phyloP scores from a whole-genome alignment of 805 yeast genomes.

The Metschnikowia santaceciliae region DNA sequence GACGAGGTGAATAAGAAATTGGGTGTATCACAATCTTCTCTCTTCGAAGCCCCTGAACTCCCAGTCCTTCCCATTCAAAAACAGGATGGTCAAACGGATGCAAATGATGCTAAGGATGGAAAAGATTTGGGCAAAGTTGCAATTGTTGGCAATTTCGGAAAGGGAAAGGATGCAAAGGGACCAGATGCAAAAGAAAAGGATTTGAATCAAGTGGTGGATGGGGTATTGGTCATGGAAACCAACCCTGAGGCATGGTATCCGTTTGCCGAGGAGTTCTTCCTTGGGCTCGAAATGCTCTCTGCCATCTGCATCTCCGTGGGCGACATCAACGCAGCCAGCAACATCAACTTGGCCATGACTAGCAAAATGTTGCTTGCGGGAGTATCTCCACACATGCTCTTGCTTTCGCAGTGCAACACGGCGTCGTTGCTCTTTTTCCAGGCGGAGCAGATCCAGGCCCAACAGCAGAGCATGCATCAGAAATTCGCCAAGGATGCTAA shows the following conservation, averaged over 20 bases:
- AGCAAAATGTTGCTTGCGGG: conserved; percentile 74
- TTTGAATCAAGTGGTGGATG: background rate
- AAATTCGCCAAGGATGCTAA: conserved; percentile 24
- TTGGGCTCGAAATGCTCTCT: conserved; percentile 70
- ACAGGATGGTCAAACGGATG: too few relatives aligned
- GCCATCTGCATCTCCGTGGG: conserved; percentile 68
- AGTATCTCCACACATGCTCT: conserved; percentile 57
- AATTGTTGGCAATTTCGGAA: background rate
- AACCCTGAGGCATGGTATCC: conserved; percentile 62
- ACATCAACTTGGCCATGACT: conserved; percentile 59
- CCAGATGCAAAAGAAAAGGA: background rate
- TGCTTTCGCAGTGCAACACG: conserved; percentile 63
- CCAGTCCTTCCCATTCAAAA: background rate
- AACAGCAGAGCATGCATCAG: conserved; percentile 31
- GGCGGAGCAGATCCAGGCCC: conserved; percentile 58
- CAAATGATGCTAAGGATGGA: too few relatives aligned
- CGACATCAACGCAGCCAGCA: conserved; percentile 58
- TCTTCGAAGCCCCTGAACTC: conserved; percentile 5
- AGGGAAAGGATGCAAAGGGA: background rate
- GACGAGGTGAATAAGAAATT: conserved; percentile 51
- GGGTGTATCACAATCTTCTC: conserved; percentile 17
- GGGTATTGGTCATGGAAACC: conserved; percentile 21
- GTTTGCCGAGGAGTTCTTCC: conserved; percentile 73
- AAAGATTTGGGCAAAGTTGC: background rate
- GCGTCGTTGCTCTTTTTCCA: conserved; percentile 67